Evolutionary conservation across 129 eudicot species (phyloP).

Genomic region (Helianthus tuberosus): DNA sequence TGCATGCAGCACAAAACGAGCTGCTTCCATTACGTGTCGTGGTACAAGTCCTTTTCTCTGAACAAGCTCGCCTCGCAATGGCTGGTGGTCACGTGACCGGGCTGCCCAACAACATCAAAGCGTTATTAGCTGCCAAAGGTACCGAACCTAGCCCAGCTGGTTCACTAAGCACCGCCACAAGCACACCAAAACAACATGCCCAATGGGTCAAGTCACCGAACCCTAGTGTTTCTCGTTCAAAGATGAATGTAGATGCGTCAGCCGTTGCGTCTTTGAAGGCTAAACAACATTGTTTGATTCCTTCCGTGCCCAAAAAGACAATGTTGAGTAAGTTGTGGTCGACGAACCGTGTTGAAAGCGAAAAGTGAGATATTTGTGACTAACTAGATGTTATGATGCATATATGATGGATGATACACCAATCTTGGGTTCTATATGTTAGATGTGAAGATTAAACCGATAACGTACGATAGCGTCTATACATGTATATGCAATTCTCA

Average conservation of each 20-base stretch:
- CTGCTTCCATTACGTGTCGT: conserved; percentile 77
- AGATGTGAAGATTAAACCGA: not conserved
- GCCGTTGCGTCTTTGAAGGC: conserved; percentile 39
- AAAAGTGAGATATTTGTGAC: not conserved
- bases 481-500: not conserved
- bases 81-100: conserved; percentile 49
- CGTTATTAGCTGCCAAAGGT: conserved; percentile 51
- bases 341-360: conserved; percentile 39
- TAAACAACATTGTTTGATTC: conserved; percentile 44
- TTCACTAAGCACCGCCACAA: conserved; percentile 31
- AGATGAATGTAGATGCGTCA: conserved; percentile 42
- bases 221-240: conserved; percentile 50
- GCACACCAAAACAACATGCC: conserved; percentile 46
- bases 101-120: conserved; percentile 66
- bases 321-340: conserved; percentile 74
- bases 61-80: conserved; percentile 80
- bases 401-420: not conserved
- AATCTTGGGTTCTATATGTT: not conserved
- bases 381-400: not conserved
- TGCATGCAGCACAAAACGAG: conserved; percentile 95
- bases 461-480: not conserved
- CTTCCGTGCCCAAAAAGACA: conserved; percentile 45
- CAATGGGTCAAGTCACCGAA: conserved; percentile 64
- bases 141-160: conserved; percentile 38
- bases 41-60: conserved; percentile 86